Base-by-base conservation (phyloP, 192 early-diverging fungal species). In the Lunasporangiospora selenospora region DNA sequence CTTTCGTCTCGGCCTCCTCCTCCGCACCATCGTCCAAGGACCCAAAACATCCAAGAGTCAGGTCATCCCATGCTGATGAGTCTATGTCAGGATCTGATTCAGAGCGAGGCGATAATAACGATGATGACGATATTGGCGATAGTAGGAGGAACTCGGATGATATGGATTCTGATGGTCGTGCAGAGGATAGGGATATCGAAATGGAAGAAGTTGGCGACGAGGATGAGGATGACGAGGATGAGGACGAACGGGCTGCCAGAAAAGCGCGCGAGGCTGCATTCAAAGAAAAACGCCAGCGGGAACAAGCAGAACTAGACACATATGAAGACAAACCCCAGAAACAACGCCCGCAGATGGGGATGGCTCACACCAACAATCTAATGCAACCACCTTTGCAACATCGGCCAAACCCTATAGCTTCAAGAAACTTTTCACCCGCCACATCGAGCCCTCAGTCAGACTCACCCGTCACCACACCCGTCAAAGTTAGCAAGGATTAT, bases 401-500 rank as follows among this genome's bases (percentile, higher is more conserved):
- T n/a, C n/a, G n/a, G n/a, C n/a, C n/a, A n/a, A n/a, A n/a, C n/a
- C n/a, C n/a, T n/a, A n/a, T n/a, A n/a, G n/a, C 44, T 16, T 26
- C 56, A 16, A 19, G 50, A 19, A 29, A 31, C 56, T 4, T 5
- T 9, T 6, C 45, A 13, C 29, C 15, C 23, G 6, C 6, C 23
- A 38, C 19, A 19, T 42, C 63, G 13, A 48, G 70, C 43, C 63
- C 67, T 26, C 62, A 40, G 46, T 54, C 60, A 21, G 59, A 67
- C 21, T 44, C 56, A 13, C 51, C 64, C 0, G 38, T 29, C 6
- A 30, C 76, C 3, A 39, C 80, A 32, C 67, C 75, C 2, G 80
- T 77, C n/a, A 50, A 47, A 39, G 69, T 73, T 8, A 80, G 79
- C 67, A 82, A 77, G 44, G 90, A 91, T n/a, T 98, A 96, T 89